Base-by-base conservation (phyloP, 176 grass and related monocot species). In the Triticum dicoccoides region DNA sequence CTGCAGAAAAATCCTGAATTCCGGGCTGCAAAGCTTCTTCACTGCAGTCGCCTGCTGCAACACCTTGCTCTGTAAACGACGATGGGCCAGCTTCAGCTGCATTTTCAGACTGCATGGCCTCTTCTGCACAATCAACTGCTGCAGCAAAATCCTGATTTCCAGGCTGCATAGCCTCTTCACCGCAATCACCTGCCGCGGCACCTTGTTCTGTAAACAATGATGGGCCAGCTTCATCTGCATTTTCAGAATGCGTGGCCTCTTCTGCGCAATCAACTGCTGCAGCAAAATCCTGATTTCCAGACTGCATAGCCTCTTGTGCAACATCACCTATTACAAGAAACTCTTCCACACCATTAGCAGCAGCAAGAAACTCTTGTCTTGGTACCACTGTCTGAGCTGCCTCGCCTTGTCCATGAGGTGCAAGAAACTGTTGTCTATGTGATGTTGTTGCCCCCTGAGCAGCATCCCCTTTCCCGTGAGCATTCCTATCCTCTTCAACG, bases 361-460 rank as follows among this genome's bases (percentile, higher is more conserved):
- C 42, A 10, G 27, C 65, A 69, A 35, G 30, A 24, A 15, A 3
- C 64, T 69, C 47, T 39, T 64, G 82, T 61, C 33, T 73, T 35
- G 15, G 66, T 38, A 71, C 42, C 62, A 63, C 15, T 70, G 30
- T 27, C 65, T 39, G 17, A 38, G 72, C 24, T 63, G 77, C 11
- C 35, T 13, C 20, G 35, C 52, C 30, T 25, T 72, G 56, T 63
- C 14, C 69, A 64, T 70, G 41, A 39, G 42, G 21, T 83, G 64
- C 67, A 90, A 32, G 15, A 78, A 58, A 78, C 23, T 39, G 41
- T 23, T 37, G 69, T 5, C 21, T 75, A 10, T 75, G 69, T 81
- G 64, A 6, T 65, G 41, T 37, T 61, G 34, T 7, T 82, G 59
- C 35, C 61, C 6, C 41, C 30, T 37, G 32, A 38, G 39, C n/a